A percentile compares a stretch with the other conserved stretches of the same genome.
These are phyloP conservation scores for Coemansia sp. DNA, from an alignment of 192 early-diverging fungal species.

Conservation along the genomic window DNA sequence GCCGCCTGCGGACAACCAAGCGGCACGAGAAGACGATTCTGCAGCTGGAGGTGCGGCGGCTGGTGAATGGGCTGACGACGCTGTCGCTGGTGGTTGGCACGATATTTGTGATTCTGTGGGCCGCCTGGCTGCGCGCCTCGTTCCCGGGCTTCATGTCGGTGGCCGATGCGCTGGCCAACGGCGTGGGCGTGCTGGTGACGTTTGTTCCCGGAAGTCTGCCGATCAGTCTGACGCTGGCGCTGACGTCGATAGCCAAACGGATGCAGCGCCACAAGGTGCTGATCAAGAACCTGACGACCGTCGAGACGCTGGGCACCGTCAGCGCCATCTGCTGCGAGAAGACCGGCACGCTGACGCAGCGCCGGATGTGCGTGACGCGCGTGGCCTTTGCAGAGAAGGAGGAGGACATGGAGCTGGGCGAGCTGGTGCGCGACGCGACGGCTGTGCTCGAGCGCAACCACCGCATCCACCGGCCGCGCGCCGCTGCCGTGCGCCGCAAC, in stretches of 20 bases:
- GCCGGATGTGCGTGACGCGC: constrained; percentile 65
- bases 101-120: constrained; percentile 57
- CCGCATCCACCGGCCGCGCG: not conserved
- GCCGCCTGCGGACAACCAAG: constrained; percentile 55
- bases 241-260: constrained; percentile 73
- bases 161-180: constrained; percentile 54
- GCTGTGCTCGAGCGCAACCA: constrained; percentile 7
- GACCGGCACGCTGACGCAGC: constrained; percentile 87
- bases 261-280: constrained; percentile 73
- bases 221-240: constrained; percentile 70
- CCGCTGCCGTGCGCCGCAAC: not conserved
- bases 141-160: constrained; percentile 61
- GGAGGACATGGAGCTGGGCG: not conserved
- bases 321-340: constrained; percentile 80
- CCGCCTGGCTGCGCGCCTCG: constrained; percentile 58
- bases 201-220: constrained; percentile 85
- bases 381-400: constrained; percentile 20
- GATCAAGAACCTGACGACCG: constrained; percentile 77
- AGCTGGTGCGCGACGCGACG: not conserved
- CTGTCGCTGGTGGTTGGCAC: constrained; percentile 55
- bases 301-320: constrained; percentile 87
- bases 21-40: constrained; percentile 60
- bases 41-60: constrained; percentile 69
- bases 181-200: constrained; percentile 69
- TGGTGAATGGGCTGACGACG: constrained; percentile 69